phyloP scores from a whole-genome alignment of 2,329 filamentous ascomycete species.

The Claviceps lovelessii region DNA sequence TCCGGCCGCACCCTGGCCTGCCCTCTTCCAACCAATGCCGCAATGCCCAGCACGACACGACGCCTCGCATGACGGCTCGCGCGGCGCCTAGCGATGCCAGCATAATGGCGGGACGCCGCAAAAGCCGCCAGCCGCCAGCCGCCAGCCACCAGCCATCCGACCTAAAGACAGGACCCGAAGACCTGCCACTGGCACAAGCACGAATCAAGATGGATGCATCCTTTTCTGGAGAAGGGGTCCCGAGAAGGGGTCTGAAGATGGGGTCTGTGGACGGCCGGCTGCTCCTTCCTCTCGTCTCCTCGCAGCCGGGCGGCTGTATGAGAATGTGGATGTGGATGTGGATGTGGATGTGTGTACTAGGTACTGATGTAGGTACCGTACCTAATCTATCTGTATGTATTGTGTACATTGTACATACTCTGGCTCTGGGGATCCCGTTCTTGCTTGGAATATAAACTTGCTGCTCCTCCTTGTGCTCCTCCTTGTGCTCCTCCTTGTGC shows the following conservation, averaged over 20 bases:
- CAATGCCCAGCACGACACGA: not conserved
- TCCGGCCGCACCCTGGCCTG: no score
- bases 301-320: not conserved
- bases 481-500: no score
- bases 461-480: not conserved
- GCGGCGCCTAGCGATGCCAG: not conserved
- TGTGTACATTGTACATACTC: no score
- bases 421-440: no score
- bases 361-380: no score
- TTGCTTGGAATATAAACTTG: slow-evolving; percentile 5
- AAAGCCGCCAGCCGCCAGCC: not conserved
- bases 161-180: no score
- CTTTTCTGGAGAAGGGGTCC: not conserved
- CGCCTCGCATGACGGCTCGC: not conserved
- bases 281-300: no score
- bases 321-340: no score
- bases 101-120: not conserved
- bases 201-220: not conserved
- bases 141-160: no score
- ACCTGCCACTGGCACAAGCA: not conserved
- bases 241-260: not conserved
- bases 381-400: no score
- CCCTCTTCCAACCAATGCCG: no score
- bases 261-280: not conserved
- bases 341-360: no score